Evolutionary conservation across 306 rosid species (phyloP).

Genomic region (Pyrus communis): DNA sequence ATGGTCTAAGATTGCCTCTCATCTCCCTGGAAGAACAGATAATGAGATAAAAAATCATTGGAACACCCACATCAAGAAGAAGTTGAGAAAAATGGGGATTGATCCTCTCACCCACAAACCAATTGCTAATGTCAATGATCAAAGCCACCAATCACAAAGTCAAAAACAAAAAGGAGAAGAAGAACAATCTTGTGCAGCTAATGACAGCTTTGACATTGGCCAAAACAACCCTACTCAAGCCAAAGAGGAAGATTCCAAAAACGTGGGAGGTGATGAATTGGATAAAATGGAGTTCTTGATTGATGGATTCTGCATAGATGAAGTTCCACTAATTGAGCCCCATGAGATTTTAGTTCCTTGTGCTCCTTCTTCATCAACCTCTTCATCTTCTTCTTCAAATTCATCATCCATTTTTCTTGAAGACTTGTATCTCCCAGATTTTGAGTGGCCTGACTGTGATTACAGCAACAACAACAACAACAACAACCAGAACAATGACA

Average conservation of each 20-base stretch:
- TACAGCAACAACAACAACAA: not conserved
- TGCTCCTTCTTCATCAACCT: conserved; percentile 32
- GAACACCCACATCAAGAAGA: conserved; percentile 82
- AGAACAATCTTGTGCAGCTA: conserved; percentile 1
- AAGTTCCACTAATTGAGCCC: conserved; percentile 47
- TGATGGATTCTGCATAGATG: conserved; percentile 51
- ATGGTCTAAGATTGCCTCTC: conserved; percentile 82
- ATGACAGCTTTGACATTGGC: conserved; percentile 10
- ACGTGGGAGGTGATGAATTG: conserved; percentile 24
- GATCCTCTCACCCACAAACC: conserved; percentile 68
- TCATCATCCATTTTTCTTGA: conserved; percentile 38
- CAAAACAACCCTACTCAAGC: conserved; percentile 10
- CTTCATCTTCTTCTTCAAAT: conserved; percentile 30
- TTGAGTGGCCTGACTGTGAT: conserved; percentile 39
- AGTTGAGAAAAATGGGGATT: conserved; percentile 67
- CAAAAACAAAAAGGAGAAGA: not conserved
- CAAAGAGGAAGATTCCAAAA: conserved; percentile 21
- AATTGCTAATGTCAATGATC: conserved; percentile 18
- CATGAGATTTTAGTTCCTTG: conserved; percentile 32
- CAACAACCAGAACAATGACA: not conserved
- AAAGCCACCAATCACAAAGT: conserved; percentile 5
- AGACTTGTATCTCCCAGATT: conserved; percentile 49
- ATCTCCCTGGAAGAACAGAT: conserved; percentile 76
- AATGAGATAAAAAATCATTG: conserved; percentile 76
- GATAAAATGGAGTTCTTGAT: conserved; percentile 24